These are phyloP conservation scores for Zygotorulaspora sp. DNA, from an alignment of 805 yeast species.

Conservation along the genomic window DNA sequence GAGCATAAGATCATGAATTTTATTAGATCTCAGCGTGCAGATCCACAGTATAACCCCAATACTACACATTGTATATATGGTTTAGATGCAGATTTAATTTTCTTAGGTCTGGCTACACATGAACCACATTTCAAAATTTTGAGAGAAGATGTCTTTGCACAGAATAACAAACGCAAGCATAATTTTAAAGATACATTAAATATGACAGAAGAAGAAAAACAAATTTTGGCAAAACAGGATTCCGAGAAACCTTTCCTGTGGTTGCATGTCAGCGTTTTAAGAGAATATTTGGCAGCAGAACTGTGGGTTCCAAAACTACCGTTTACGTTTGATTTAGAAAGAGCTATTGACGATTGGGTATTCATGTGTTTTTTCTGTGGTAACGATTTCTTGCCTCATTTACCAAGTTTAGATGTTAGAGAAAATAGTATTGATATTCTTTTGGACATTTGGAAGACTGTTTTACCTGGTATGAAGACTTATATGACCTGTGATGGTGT, in stretches of 20 bases:
- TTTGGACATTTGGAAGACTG: constrained; percentile 76
- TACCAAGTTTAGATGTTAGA: constrained; percentile 91
- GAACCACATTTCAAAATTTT: constrained; percentile 94
- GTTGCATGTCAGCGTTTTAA: constrained; percentile 80
- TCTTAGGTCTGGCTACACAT: constrained; percentile 93
- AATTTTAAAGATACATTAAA: constrained; percentile 34
- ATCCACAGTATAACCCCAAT: constrained; percentile 84
- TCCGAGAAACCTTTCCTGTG: constrained; percentile 80
- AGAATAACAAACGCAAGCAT: constrained; percentile 43
- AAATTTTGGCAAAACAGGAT: constrained; percentile 34
- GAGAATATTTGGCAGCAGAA: constrained; percentile 87
- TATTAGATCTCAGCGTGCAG: constrained; percentile 82
- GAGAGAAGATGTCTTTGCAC: constrained; percentile 95
- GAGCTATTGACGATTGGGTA: constrained; percentile 98
- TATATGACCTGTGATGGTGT: constrained; percentile 89
- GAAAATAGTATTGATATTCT: constrained; percentile 87
- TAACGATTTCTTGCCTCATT: constrained; percentile 94
- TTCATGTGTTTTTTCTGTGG: constrained; percentile 98
- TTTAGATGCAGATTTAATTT: constrained; percentile 94
- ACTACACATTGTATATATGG: constrained; percentile 97
- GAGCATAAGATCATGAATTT: constrained; percentile 98
- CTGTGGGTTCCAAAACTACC: constrained; percentile 63
- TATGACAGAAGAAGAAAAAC: constrained; percentile 57
- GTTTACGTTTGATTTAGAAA: constrained; percentile 78
- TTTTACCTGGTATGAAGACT: constrained; percentile 60